A percentile compares a stretch with the other conserved stretches of the same genome.
Conservation (phyloP, 179 eudicot species). For the Amaranthus tricolor region DNA sequence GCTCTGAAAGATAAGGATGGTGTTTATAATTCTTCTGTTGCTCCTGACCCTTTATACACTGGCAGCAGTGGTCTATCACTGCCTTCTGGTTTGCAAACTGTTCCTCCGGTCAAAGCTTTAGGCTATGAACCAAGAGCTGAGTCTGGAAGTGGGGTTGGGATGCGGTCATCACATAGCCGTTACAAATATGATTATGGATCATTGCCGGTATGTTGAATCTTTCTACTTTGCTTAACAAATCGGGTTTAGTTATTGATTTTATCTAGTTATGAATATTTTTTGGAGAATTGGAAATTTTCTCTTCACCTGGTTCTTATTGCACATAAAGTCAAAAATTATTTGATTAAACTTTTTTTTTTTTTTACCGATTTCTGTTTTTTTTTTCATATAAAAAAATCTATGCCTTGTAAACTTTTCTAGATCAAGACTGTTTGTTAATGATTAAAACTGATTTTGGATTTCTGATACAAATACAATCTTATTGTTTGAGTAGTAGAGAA, state of each 20-base stretch:
- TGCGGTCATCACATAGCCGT: slow-evolving; percentile 51
- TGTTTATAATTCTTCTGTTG: slow-evolving; percentile 42
- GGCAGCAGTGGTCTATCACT: slow-evolving; percentile 49
- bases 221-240: slow-evolving; percentile 2
- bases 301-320: too few relatives aligned
- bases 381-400: too few relatives aligned
- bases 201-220: slow-evolving; percentile 37
- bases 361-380: too few relatives aligned
- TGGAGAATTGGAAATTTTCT: not conserved
- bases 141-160: slow-evolving; percentile 45
- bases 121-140: slow-evolving; percentile 81
- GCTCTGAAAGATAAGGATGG: slow-evolving; percentile 63
- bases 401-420: too few relatives aligned
- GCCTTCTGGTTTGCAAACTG: slow-evolving; percentile 52
- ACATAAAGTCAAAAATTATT: too few relatives aligned
- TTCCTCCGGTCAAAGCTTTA: slow-evolving; percentile 47
- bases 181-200: slow-evolving; percentile 81
- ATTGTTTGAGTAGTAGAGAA: too few relatives aligned
- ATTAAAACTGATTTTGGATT: too few relatives aligned
- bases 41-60: slow-evolving; percentile 55
- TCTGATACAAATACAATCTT: too few relatives aligned
- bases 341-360: too few relatives aligned
- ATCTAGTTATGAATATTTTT: not conserved
- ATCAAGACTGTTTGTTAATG: too few relatives aligned
- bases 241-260: not conserved